Evolutionary conservation across 2,329 filamentous ascomycete species (phyloP).

Genomic region (Neoascochyta sp.): DNA sequence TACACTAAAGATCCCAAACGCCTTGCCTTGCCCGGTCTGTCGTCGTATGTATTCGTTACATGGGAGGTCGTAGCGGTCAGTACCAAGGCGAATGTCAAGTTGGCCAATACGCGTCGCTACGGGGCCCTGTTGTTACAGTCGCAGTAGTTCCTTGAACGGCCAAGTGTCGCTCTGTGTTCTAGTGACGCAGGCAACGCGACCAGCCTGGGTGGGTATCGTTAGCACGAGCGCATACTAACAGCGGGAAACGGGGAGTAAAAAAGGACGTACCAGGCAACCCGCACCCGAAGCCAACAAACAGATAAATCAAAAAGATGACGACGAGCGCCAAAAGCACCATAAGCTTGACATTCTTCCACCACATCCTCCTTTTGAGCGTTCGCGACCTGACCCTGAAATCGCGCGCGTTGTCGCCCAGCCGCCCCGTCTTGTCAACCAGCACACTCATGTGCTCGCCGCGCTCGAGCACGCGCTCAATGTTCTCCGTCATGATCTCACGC

Average conservation of each 20-base stretch:
- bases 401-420: conserved; percentile 78
- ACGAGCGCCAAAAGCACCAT: conserved; percentile 77
- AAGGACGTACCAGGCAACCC: conserved; percentile 55
- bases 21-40: too few relatives aligned
- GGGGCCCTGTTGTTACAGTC: conserved; percentile 2
- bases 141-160: too few relatives aligned
- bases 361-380: conserved; percentile 88
- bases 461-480: conserved; percentile 86
- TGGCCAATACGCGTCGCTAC: too few relatives aligned
- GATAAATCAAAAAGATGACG: conserved; percentile 66
- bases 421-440: conserved; percentile 93
- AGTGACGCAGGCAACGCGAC: conserved; percentile 36
- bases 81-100: too few relatives aligned
- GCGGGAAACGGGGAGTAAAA: not conserved
- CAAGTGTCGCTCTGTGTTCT: too few relatives aligned
- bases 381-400: conserved; percentile 88
- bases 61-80: too few relatives aligned
- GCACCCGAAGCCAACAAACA: conserved; percentile 70
- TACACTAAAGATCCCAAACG: conserved; percentile 11
- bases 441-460: conserved; percentile 86
- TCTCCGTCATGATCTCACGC: conserved; percentile 88
- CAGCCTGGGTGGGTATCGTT: conserved; percentile 30
- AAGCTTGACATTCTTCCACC: conserved; percentile 98
- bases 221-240: conserved; percentile 7
- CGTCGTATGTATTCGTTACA: too few relatives aligned